Base-by-base conservation (phyloP, 108 stramenopile genomes). In the Pseudonitzschia delicatissima region DNA sequence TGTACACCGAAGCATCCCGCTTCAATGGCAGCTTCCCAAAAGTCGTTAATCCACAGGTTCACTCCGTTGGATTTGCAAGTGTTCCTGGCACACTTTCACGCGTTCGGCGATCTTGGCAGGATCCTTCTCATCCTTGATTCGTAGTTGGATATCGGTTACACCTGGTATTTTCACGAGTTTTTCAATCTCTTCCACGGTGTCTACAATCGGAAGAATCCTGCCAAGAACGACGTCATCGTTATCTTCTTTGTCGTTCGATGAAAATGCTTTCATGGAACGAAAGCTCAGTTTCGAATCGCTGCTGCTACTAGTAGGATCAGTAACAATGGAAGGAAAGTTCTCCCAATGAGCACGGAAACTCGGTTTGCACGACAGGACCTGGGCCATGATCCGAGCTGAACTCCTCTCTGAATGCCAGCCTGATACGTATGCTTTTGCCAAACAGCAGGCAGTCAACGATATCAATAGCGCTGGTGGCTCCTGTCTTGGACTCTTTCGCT, bases 11-110 rank as follows among this genome's bases (percentile, higher is more conserved):
- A 97, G 34, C 90, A 87, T 42, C 75, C 77, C 18, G 88, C 77
- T 62, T 84, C 66, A 1, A 94, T 49, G 17, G 96, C 96, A 40
- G 76, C 85, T 23, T 81, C 71, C 92, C 94, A 95, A 69, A 82
- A 70, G 55, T 97, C 96, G 72, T 97, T 97, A 31, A 97, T 87
- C 96, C 96, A 97, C 26, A 97, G 76, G 25, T 93, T 81, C 25
- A 87, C 85, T 5, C 77, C 79, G 26, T 57, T 71, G 3, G 72
- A 62, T 48, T 72, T 45, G 73, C 96, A 94, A n/a, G 18, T 81
- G 36, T 12, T 63, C 48, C 68, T 87, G 83, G 28, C 82, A 82
- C 23, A 60, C 21, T 69, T 80, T 32, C 45, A 87, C 83, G 25
- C 73, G 69, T 34, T 78, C 69, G 5, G 73, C 47, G 15, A 89